These are phyloP conservation scores for Betula pendula DNA, from an alignment of 306 rosid genomes.

Conservation along the genomic window DNA sequence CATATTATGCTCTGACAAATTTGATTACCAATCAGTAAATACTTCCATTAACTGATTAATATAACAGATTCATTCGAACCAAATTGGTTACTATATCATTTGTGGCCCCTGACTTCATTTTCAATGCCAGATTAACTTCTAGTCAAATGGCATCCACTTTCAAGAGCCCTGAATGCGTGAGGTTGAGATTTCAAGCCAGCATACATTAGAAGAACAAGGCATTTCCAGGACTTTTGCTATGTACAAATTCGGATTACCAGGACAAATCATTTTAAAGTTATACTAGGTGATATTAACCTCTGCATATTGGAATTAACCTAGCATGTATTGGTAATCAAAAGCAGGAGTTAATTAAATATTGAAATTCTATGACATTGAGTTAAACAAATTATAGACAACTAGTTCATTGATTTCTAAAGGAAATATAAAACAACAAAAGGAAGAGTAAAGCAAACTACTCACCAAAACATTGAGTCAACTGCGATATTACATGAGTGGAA, in stretches of 20 bases:
- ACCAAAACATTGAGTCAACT: slow-evolving; percentile 85
- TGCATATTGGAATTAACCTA: background rate
- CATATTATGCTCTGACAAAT: background rate
- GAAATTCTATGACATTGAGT: background rate
- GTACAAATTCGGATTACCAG: background rate
- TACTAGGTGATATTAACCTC: background rate
- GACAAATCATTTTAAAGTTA: background rate
- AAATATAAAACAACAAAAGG: slow-evolving; percentile 7
- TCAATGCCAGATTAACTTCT: background rate
- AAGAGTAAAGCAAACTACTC: slow-evolving; percentile 41
- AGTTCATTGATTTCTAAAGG: background rate
- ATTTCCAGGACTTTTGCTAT: background rate
- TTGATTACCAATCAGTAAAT: background rate
- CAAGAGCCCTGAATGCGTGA: background rate
- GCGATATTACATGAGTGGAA: slow-evolving; percentile 76
- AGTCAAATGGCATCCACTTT: background rate
- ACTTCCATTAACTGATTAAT: background rate
- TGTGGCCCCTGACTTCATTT: background rate
- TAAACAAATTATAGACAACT: background rate
- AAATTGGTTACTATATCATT: background rate
- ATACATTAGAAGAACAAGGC: background rate
- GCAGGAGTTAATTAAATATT: background rate
- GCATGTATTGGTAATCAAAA: background rate
- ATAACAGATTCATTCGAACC: background rate
- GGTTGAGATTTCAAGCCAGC: background rate